Evolutionary conservation across 228 moss, liverwort and hornwort species (phyloP).

Genomic region (Sphagnum magellanicum): DNA sequence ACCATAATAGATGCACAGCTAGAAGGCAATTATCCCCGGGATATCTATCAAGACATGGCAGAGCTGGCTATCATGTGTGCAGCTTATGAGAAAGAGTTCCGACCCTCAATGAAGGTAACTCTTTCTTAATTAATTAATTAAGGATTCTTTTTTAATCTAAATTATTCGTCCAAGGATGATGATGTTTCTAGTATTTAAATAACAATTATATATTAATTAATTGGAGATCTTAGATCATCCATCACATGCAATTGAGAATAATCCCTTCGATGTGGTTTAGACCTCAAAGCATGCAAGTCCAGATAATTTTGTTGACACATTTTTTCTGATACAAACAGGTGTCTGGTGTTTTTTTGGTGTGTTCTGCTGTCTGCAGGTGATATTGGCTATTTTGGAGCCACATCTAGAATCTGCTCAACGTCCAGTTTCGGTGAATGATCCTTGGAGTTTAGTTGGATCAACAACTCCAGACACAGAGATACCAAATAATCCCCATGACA

Average conservation of each 20-base stretch:
- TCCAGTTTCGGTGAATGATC: not conserved
- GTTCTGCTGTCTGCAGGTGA: conserved; percentile 17
- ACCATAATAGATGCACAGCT: conserved; percentile 46
- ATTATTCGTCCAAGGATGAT: not conserved
- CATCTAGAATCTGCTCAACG: conserved; percentile 16
- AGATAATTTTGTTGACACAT: not conserved
- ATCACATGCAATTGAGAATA: not conserved
- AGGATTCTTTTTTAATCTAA: too few species aligned
- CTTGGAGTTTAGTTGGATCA: conserved; percentile 1
- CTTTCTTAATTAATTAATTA: not conserved
- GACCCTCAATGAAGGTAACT: conserved; percentile 68
- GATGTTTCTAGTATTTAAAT: not conserved
- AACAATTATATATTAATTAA: too few species aligned
- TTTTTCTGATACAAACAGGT: not conserved
- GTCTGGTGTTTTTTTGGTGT: conserved; percentile 1
- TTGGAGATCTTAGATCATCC: not conserved
- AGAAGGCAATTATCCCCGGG: conserved; percentile 38
- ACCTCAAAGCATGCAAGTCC: not conserved
- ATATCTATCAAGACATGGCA: conserved; percentile 25
- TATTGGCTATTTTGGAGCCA: conserved; percentile 22
- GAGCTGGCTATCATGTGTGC: conserved; percentile 39
- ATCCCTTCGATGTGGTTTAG: too few species aligned
- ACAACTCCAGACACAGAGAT: not conserved
- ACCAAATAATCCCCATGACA: too few species aligned
- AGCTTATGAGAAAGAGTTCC: conserved; percentile 40